Evolutionary conservation across 305 asterid genomes (phyloP).

Genomic region (Rubia peregrina): DNA sequence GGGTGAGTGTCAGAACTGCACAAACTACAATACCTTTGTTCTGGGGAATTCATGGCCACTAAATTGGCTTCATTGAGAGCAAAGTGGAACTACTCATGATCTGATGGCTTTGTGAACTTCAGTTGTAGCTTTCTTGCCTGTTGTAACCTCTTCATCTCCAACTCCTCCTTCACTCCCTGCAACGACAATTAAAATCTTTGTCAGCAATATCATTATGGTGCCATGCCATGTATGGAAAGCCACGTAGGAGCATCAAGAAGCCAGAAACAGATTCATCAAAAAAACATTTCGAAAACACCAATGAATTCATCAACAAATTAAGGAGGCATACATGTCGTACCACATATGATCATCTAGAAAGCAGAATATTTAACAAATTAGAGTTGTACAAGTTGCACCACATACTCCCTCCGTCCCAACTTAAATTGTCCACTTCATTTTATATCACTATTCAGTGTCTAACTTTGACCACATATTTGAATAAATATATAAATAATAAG

Average conservation of each 20-base stretch:
- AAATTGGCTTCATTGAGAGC: slow-evolving; percentile 44
- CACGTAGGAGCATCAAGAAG: not conserved
- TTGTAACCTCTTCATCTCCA: slow-evolving; percentile 38
- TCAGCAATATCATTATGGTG: not conserved
- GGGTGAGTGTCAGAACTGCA: slow-evolving; percentile 26
- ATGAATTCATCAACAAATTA: not conserved
- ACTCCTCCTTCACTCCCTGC: slow-evolving; percentile 68
- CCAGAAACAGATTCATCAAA: not conserved
- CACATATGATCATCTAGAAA: not conserved
- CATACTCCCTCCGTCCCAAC: no score
- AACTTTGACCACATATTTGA: no score
- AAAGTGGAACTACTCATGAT: slow-evolving; percentile 51
- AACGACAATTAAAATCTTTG: slow-evolving; percentile 17
- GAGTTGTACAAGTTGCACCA: no score
- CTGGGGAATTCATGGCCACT: slow-evolving; percentile 19
- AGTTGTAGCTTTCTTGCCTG: slow-evolving; percentile 23
- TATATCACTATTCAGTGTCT: no score
- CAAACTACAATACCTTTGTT: slow-evolving; percentile 32
- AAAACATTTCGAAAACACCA: not conserved
- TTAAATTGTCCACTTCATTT: no score
- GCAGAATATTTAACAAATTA: no score
- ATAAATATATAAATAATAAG: no score
- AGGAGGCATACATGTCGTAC: not conserved
- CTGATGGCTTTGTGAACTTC: slow-evolving; percentile 40
- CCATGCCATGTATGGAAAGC: no score